These are phyloP conservation scores for Alternaria solani DNA, from an alignment of 2,329 filamentous ascomycete species.

Conservation along the genomic window DNA sequence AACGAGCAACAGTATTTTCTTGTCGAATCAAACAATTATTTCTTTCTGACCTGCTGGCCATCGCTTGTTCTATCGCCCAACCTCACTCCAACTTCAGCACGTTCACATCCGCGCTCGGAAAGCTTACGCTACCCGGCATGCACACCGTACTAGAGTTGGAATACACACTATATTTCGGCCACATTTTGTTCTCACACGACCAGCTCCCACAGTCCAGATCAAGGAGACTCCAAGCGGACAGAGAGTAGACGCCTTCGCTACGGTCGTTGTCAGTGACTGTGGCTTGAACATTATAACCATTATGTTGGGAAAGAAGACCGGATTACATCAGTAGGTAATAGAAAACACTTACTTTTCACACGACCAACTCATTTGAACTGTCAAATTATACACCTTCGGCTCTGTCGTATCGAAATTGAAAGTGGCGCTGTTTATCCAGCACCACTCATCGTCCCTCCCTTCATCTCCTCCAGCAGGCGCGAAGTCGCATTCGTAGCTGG, in stretches of 20 bases:
- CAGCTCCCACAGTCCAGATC: conserved; percentile 14
- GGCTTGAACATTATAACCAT: neutral
- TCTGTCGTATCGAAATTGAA: conserved; percentile 13
- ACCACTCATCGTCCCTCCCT: neutral
- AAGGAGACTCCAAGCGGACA: conserved; percentile 4
- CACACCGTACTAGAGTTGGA: conserved; percentile 8
- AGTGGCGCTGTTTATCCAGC: neutral
- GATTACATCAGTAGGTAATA: neutral
- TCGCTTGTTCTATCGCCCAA: too few relatives aligned
- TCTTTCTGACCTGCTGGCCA: neutral
- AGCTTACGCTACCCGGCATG: neutral
- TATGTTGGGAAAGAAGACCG: neutral
- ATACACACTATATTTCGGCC: conserved; percentile 4
- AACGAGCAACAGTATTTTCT: neutral
- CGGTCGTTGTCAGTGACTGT: neutral
- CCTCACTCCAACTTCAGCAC: conserved; percentile 7
- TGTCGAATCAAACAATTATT: neutral
- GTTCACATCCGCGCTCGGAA: neutral
- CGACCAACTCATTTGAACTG: conserved; percentile 15
- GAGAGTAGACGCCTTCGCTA: conserved; percentile 4
- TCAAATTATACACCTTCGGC: conserved; percentile 1
- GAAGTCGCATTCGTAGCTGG: conserved; percentile 10
- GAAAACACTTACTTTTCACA: conserved; percentile 14
- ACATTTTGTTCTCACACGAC: conserved; percentile 17
- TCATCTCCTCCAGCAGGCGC: neutral